Conservation (phyloP, 1,139 yeast genomes). For the Debaryomycetaceae sp. region DNA sequence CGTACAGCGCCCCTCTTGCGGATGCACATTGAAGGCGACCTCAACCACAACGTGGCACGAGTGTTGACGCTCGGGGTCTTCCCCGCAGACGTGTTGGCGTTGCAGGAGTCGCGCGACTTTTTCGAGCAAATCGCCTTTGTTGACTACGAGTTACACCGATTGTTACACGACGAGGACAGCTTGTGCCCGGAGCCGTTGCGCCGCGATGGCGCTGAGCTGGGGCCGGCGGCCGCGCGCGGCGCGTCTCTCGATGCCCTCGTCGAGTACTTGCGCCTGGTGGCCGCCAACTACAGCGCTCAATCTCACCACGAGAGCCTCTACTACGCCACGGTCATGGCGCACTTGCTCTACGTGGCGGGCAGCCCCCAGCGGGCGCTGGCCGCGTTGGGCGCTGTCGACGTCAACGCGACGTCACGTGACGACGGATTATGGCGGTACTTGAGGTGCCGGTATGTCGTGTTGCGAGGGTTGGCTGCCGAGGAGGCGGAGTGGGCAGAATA, state of each 20-base stretch:
- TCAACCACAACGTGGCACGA: conserved; percentile 19
- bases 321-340: conserved; percentile 31
- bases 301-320: conserved; percentile 31
- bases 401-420: conserved; percentile 6
- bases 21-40: conserved; percentile 23
- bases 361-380: conserved; percentile 19
- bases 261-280: conserved; percentile 24
- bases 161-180: conserved; percentile 30
- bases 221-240: conserved; percentile 10
- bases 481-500: conserved; percentile 26
- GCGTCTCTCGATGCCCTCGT: conserved; percentile 1
- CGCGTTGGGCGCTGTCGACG: conserved; percentile 1
- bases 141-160: conserved; percentile 37
- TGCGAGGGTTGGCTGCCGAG: conserved; percentile 24
- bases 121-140: conserved; percentile 35
- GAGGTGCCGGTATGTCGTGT: conserved; percentile 32
- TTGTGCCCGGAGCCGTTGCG: conserved; percentile 14
- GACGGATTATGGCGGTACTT: conserved; percentile 30
- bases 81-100: conserved; percentile 31
- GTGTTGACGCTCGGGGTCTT: conserved; percentile 37
- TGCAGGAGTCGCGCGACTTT: conserved; percentile 32
- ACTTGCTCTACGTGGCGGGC: conserved; percentile 30
- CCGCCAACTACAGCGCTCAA: conserved; percentile 23
- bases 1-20: no score
- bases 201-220: conserved; percentile 9